Conservation (phyloP, 495 filamentous ascomycete genomes). For the Aspergillus sclerotiicarbonarius region DNA sequence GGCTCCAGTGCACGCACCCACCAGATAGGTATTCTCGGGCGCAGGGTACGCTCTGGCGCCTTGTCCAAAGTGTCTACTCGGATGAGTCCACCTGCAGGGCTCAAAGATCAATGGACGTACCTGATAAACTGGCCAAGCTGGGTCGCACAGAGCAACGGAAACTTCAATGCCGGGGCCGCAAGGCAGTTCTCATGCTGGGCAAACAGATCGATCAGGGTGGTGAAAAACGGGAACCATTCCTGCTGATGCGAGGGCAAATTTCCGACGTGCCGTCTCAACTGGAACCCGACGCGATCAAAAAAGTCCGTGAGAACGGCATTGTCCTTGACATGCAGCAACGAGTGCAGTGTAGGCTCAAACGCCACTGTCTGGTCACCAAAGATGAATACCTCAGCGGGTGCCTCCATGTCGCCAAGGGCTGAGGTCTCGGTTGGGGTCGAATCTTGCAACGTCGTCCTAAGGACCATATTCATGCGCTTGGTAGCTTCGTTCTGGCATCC, state of each 20-base stretch:
- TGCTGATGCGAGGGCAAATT: slow-evolving; percentile 1
- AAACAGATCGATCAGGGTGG: slow-evolving; percentile 2
- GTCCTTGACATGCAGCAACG: slow-evolving; percentile 2
- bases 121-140: slow-evolving; percentile 5
- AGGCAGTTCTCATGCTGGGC: slow-evolving; percentile 3
- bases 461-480: background rate
- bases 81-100: too few relatives aligned
- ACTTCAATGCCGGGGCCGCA: slow-evolving; percentile 2
- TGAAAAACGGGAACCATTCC: slow-evolving; percentile 7
- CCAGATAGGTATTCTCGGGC: slow-evolving; percentile 1
- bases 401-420: background rate
- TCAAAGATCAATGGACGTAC: background rate
- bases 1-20: slow-evolving; percentile 15
- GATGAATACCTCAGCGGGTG: background rate
- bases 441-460: slow-evolving; percentile 2
- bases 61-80: background rate
- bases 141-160: slow-evolving; percentile 1
- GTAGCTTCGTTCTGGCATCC: too few relatives aligned
- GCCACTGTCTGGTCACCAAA: slow-evolving; percentile 8
- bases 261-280: background rate
- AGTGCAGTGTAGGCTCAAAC: background rate
- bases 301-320: slow-evolving; percentile 1
- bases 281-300: slow-evolving; percentile 3
- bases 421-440: background rate
- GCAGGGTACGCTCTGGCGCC: slow-evolving; percentile 8